Evolutionary conservation across 805 yeast genomes (phyloP), one percentile per base, ranked within the genome.

Genomic region (Starmerella tilneyi): DNA sequence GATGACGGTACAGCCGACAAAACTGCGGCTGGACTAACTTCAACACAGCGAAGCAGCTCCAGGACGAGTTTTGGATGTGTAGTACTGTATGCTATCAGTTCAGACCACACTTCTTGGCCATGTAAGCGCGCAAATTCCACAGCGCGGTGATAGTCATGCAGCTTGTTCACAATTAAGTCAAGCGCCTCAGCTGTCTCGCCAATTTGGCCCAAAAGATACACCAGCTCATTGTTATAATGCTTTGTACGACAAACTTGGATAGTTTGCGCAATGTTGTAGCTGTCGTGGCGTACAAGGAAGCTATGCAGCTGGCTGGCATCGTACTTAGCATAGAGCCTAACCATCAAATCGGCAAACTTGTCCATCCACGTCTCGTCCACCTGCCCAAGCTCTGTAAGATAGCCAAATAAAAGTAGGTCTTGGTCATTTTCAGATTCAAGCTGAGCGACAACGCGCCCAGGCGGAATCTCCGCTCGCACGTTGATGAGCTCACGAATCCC

Each of bases 161-260:
- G 64, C 54, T 83, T 73, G 51, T 83, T 81, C 31, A 86, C 77
- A 13, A 92, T 85, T 34, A 92, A 66, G 46, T 69, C 72, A 55
- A 89, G 64, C 0, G 97, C 97, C 49, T 76, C 73, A 49, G 72
- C 72, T 46, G 79, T 76, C 53, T 83, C 82, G 1, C 98, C 97
- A 21, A 83, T 78, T 55, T 77, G 76, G 4, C 94, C 94, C 49
- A 84, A 70, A 24, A 92, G 63, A 56, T 76, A 86, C 0, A 92
- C 94, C 32, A 86, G 67, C 56, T 89, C 97, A 32, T 79, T 76
- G 32, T 70, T 71, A 32, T 73, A 70, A 1, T 70, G 69, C 19
- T 70, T 65, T 9, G 59, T 47, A 48, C 78, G 77, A 56, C 94
- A 84, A 1, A 80, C 60, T 12, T 64, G 61, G n/a, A 88, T 74